Base-by-base conservation (phyloP, 1,284 basidiomycete genomes). In the Volvariella volvacea region DNA sequence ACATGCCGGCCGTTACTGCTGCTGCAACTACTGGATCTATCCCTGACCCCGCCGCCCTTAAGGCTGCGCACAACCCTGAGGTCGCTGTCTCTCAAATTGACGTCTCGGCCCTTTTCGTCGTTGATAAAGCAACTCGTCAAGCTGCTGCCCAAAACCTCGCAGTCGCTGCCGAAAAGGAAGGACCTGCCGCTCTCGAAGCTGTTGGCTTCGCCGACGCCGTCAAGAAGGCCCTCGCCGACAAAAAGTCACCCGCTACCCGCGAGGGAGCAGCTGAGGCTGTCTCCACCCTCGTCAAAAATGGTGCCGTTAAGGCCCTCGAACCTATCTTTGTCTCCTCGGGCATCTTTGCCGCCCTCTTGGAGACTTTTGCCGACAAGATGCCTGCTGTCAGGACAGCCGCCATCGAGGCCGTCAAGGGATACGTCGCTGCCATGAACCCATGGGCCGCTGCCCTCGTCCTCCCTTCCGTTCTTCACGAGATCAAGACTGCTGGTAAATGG, bases 401-500 rank as follows among this genome's bases (percentile, higher is more conserved):
- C 50, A 70, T 94, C 51, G 83, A 86, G 59, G 92, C 94, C 47
- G 83, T 95, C 61, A 80, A 81, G 65, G 72, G 76, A 59, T 87
- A 88, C 60, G 84, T 83, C 60, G 73, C 86, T 59, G 74, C 77
- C 55, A 90, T 92, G 85, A 93, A 88, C 73, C 84, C 89, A 25
- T 98, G 94, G 93, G 89, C 85, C 42, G 73, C 88, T 30, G 76
- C 80, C 49, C 78, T 92, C 61, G 67, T 98, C 61, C 85, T 99
- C 61, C 92, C 93, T 49, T 74, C 87, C 53, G 76, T 99, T 64
- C 90, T 99, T 66, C 78, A 91, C 67, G 86, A 98, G 74, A 89
- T 96, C 74, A 88, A 88, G 73, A 90, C 88, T 57, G 90, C 92
- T 61, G 94, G 95, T 62, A 99, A 99, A 74, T 99, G 95, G 96